phyloP scores from a whole-genome alignment of 225 moss, liverwort and hornwort genomes.

The Pseudoscleropodium purum region DNA sequence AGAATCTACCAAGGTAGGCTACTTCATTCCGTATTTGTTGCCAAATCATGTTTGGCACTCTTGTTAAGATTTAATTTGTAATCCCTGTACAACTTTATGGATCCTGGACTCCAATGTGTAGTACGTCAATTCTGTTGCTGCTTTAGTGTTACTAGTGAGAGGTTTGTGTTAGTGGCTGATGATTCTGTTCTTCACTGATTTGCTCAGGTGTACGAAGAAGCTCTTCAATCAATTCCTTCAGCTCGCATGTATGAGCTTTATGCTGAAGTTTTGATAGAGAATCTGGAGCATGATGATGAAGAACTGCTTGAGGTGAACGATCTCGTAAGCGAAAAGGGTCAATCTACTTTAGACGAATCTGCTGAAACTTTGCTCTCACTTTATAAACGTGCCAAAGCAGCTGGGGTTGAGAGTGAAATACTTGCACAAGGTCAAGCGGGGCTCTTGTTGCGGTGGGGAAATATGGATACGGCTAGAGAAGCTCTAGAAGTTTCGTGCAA shows the following conservation, averaged over 20 bases:
- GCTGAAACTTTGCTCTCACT: constrained; percentile 37
- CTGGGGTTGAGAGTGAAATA: constrained; percentile 48
- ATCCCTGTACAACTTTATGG: not conserved
- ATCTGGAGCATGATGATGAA: constrained; percentile 45
- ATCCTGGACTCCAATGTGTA: not conserved
- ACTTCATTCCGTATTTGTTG: not conserved
- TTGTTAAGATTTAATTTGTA: not conserved
- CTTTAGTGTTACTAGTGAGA: not conserved
- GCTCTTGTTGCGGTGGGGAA: constrained; percentile 51
- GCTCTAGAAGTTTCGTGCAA: constrained; percentile 29
- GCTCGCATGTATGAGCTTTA: constrained; percentile 78
- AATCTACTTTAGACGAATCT: constrained; percentile 19
- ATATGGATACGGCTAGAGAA: constrained; percentile 45
- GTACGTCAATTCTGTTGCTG: not conserved
- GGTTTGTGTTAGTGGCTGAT: not conserved
- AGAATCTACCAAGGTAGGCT: constrained; percentile 37
- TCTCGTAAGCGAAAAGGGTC: not conserved
- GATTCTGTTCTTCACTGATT: not conserved
- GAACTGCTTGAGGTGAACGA: constrained; percentile 3
- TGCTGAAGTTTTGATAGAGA: constrained; percentile 42
- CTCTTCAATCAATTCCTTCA: constrained; percentile 53
- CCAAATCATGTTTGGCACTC: not conserved
- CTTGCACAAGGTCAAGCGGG: constrained; percentile 61
- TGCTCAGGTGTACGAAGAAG: constrained; percentile 71
- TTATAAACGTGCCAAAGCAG: constrained; percentile 46